A percentile compares a stretch with the other conserved stretches of the same genome.
Conservation (phyloP, 352 stramenopile species). For the Thraustochytrium striatum region DNA sequence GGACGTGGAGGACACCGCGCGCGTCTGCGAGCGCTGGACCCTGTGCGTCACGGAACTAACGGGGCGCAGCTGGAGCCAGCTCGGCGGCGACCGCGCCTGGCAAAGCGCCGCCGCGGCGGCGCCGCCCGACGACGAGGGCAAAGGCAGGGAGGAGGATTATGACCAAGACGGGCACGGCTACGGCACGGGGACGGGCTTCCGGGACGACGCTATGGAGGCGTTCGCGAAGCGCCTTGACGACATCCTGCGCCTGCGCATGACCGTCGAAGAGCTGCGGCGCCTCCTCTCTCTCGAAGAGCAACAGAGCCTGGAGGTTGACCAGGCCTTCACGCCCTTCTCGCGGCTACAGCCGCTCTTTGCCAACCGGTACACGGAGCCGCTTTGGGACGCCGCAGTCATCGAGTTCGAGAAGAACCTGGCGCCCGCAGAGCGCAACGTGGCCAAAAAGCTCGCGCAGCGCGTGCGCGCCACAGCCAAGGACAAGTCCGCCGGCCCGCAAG, state of each 20-base stretch:
- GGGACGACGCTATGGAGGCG: conserved; percentile 56
- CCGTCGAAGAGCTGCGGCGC: conserved; percentile 74
- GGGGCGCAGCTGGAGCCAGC: no score
- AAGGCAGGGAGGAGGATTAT: conserved; percentile 54
- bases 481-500: conserved; percentile 63
- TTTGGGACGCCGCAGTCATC: conserved; percentile 68
- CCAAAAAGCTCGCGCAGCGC: conserved; percentile 69
- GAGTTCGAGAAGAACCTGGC: conserved; percentile 72
- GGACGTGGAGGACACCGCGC: conserved; percentile 62
- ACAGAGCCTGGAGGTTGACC: conserved; percentile 58
- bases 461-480: conserved; percentile 61
- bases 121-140: conserved; percentile 68
- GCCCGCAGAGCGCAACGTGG: conserved; percentile 74
- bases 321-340: conserved; percentile 69
- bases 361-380: conserved; percentile 78
- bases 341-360: conserved; percentile 71
- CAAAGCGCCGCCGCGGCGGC: neutral
- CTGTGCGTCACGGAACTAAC: conserved; percentile 69
- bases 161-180: conserved; percentile 67
- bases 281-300: conserved; percentile 58
- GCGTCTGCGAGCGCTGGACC: conserved; percentile 77
- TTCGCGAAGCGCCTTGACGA: conserved; percentile 70
- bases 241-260: conserved; percentile 71
- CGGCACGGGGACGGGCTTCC: conserved; percentile 53
- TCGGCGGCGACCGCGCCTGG: neutral